Evolutionary conservation across 78 protist genomes (phyloP).

Genomic region (Abeoforma whisleri): DNA sequence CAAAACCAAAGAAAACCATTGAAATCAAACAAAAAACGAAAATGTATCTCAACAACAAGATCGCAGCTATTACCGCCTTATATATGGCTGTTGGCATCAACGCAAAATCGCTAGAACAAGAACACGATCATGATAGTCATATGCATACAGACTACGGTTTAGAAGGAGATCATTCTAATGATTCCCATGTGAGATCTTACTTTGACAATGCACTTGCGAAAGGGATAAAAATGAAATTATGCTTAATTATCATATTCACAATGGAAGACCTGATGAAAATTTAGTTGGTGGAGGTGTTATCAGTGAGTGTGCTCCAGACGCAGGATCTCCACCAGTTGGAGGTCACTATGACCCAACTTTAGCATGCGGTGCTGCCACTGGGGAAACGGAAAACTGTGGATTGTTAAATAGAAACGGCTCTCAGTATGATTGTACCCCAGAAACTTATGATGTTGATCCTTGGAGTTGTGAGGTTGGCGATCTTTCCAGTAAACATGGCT

Average conservation of each 20-base stretch:
- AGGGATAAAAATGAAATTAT: background rate
- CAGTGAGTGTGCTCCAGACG: conserved; percentile 3
- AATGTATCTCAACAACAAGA: too few species aligned
- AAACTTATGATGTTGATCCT: background rate
- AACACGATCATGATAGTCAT: too few species aligned
- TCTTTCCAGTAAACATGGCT: background rate
- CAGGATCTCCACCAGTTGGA: conserved; percentile 1
- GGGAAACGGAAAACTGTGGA: background rate
- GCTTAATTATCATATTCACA: conserved; percentile 6
- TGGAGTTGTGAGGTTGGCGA: conserved; percentile 6
- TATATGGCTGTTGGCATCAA: too few species aligned
- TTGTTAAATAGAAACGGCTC: background rate
- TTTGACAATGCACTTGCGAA: too few species aligned
- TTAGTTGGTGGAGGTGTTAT: conserved; percentile 1
- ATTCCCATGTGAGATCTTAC: too few species aligned
- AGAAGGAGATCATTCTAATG: too few species aligned
- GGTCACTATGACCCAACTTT: conserved; percentile 28
- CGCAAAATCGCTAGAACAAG: too few species aligned
- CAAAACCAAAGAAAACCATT: too few species aligned
- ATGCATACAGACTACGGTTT: too few species aligned
- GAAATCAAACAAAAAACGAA: too few species aligned
- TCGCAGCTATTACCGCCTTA: too few species aligned
- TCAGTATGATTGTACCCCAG: background rate
- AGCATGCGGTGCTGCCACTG: conserved; percentile 3
- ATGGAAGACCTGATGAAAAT: conserved; percentile 3